phyloP scores from a whole-genome alignment of 1,284 basidiomycete genomes.

The Neonothopanus nambi region DNA sequence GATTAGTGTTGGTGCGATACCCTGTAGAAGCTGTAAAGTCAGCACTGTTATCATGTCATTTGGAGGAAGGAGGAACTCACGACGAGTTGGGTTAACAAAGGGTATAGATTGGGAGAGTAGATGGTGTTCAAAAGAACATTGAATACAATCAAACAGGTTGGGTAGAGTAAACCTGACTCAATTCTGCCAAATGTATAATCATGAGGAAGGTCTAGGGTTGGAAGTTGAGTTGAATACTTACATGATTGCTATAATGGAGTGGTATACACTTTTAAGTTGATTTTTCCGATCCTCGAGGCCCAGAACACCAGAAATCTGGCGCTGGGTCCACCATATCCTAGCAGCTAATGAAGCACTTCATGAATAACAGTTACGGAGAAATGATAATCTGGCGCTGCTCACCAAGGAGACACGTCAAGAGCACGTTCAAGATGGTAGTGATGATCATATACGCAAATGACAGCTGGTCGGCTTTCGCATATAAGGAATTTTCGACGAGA shows the following conservation, averaged over 20 bases:
- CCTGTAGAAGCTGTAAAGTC: not conserved
- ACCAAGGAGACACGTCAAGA: conserved; percentile 1
- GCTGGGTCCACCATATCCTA: conserved; percentile 5
- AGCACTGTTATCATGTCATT: not conserved
- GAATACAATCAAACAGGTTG: not conserved
- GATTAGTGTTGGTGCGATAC: conserved; percentile 6
- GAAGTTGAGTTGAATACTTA: not conserved
- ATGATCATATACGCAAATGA: not conserved
- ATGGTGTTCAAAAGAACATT: not conserved
- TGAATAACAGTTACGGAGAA: not conserved
- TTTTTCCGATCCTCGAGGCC: too few species aligned
- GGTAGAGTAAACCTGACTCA: conserved; percentile 5
- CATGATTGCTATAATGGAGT: not conserved
- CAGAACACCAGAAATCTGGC: too few species aligned
- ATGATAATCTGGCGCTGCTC: too few species aligned
- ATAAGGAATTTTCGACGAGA: not conserved
- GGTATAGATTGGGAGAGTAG: not conserved
- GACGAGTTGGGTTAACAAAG: conserved; percentile 1
- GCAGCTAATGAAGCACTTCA: not conserved
- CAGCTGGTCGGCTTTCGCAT: not conserved
- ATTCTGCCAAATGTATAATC: not conserved
- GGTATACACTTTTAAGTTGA: too few species aligned
- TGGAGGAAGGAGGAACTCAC: not conserved
- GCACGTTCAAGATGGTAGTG: not conserved
- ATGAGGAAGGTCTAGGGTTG: too few species aligned